A percentile compares a stretch with the other conserved stretches of the same genome.
Conservation (phyloP, 2,329 filamentous ascomycete species). For the Aureobasidium sp. region DNA sequence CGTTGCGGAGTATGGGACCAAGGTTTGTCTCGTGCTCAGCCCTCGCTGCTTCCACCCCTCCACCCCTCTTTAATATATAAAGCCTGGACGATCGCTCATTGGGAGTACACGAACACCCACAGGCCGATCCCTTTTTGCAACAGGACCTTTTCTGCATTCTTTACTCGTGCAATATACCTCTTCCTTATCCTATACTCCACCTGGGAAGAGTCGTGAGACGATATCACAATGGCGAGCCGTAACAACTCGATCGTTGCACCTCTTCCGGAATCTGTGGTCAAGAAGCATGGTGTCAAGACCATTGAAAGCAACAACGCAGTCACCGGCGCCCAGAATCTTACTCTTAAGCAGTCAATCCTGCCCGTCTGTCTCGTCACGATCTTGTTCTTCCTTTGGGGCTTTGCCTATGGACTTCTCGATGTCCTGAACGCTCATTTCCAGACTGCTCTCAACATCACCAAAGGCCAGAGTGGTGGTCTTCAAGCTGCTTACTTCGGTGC, state of each 20-base stretch:
- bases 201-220: background rate
- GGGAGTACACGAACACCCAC: background rate
- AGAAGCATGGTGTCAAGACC: constrained; percentile 7
- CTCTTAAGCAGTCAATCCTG: constrained; percentile 58
- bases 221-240: background rate
- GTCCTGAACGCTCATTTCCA: constrained; percentile 47
- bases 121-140: background rate
- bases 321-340: constrained; percentile 35
- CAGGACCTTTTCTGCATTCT: background rate
- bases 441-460: constrained; percentile 37
- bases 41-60: background rate
- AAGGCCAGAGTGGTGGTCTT: constrained; percentile 38
- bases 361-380: constrained; percentile 60
- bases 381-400: constrained; percentile 59
- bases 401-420: constrained; percentile 52
- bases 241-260: constrained; percentile 10
- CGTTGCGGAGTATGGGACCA: background rate
- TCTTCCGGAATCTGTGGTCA: background rate
- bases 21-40: background rate
- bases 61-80: constrained; percentile 6
- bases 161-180: background rate
- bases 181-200: background rate
- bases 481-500: constrained; percentile 46
- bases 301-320: constrained; percentile 13
- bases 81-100: background rate